These are phyloP conservation scores for Xylariaceae sp. DNA, from an alignment of 2,329 filamentous ascomycete genomes.

Conservation along the genomic window DNA sequence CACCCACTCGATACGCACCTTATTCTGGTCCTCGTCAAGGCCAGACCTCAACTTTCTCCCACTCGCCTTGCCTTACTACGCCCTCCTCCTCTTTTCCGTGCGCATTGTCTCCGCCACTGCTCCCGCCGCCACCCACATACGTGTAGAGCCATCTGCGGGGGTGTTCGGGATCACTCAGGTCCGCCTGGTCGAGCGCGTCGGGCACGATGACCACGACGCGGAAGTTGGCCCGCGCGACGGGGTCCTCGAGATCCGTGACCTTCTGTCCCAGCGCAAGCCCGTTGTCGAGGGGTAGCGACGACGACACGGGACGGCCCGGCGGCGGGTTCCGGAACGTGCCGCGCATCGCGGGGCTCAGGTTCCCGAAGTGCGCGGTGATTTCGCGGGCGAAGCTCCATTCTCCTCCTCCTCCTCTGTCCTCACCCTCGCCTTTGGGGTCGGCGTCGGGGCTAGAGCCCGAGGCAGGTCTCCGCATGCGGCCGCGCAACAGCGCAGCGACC, in stretches of 20 bases:
- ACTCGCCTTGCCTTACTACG: conserved; percentile 53
- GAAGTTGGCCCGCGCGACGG: conserved; percentile 75
- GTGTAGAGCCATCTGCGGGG: conserved; percentile 71
- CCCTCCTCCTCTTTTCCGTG: conserved; percentile 36
- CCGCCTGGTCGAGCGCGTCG: conserved; percentile 75
- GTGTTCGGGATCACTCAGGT: conserved; percentile 70
- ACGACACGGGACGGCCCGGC: conserved; percentile 65
- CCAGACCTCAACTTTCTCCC: conserved; percentile 76
- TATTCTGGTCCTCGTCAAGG: conserved; percentile 47
- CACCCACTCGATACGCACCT: too few relatives aligned
- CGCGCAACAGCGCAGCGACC: conserved; percentile 64
- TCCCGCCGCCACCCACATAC: conserved; percentile 52
- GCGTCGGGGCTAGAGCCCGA: neutral
- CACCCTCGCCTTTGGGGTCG: conserved; percentile 10
- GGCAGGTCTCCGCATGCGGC: conserved; percentile 61
- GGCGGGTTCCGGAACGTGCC: conserved; percentile 76
- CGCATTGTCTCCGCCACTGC: too few relatives aligned
- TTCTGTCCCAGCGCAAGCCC: conserved; percentile 62
- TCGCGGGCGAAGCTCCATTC: conserved; percentile 83
- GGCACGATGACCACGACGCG: conserved; percentile 83
- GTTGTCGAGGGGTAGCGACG: conserved; percentile 54
- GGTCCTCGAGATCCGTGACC: conserved; percentile 73
- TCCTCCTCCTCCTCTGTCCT: conserved; percentile 45
- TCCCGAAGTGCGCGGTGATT: conserved; percentile 87
- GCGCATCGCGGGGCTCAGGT: conserved; percentile 80